Conservation (phyloP, 2,329 filamentous ascomycete genomes). For the Coniochaeta sp. region DNA sequence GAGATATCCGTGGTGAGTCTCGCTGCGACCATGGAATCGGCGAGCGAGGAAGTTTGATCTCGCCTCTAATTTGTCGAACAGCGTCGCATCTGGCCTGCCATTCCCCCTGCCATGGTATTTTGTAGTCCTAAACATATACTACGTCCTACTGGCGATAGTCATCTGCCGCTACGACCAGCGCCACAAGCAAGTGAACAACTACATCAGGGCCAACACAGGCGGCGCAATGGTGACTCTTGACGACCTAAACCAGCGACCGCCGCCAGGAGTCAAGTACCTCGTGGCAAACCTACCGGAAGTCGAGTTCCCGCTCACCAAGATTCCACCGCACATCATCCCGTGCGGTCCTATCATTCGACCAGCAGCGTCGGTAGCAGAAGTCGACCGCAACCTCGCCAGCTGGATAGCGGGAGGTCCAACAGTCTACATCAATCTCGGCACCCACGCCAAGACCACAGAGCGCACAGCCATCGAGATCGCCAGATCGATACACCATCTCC, state of each 20-base stretch:
- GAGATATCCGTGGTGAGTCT: slow-evolving; percentile 29
- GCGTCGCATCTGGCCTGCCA: slow-evolving; percentile 32
- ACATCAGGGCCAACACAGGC: slow-evolving; percentile 14
- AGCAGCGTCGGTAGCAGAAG: slow-evolving; percentile 20
- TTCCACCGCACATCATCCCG: slow-evolving; percentile 29
- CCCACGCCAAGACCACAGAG: slow-evolving; percentile 8
- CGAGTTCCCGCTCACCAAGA: slow-evolving; percentile 29
- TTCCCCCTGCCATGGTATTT: slow-evolving; percentile 37
- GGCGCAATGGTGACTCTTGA: slow-evolving; percentile 8
- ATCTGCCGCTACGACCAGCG: slow-evolving; percentile 11
- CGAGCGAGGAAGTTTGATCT: not conserved
- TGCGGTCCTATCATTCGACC: slow-evolving; percentile 39
- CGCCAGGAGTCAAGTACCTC: slow-evolving; percentile 14
- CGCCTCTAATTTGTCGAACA: slow-evolving; percentile 9
- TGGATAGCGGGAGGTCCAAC: slow-evolving; percentile 36
- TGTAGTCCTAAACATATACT: slow-evolving; percentile 32
- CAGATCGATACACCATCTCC: slow-evolving; percentile 22
- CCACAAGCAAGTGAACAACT: slow-evolving; percentile 13
- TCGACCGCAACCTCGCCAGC: slow-evolving; percentile 28
- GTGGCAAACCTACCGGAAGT: slow-evolving; percentile 20
- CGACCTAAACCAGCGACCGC: slow-evolving; percentile 4
- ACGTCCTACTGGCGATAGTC: slow-evolving; percentile 20
- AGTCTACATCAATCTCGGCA: slow-evolving; percentile 39
- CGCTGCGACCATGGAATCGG: not conserved
- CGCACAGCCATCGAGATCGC: slow-evolving; percentile 30